Evolutionary conservation across 192 early-diverging fungal species (phyloP), one percentile per base, ranked within the genome.

Genomic region (Entomortierella parvispora): DNA sequence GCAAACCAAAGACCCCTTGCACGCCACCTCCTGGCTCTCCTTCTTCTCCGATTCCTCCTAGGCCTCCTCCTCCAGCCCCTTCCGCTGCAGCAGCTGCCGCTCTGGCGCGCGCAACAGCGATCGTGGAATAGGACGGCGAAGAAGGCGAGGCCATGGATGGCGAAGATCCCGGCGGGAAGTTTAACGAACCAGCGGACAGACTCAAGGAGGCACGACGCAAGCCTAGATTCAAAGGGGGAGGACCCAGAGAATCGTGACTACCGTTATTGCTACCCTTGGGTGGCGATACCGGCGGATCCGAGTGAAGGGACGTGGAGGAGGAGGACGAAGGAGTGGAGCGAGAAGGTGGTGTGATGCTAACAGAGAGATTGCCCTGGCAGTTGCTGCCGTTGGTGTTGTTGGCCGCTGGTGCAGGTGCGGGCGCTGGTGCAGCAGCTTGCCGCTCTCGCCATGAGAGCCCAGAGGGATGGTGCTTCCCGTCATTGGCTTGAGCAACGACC

Each of bases 91-190:
- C 58, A 4, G 59, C 62, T 14, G 54, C 62, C 18, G 72, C 72
- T 37, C 72, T 62, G 53, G 60, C 72, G 45, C 72, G 58, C 42
- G 72, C 72, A 17, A 77, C 65, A 28, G 72, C 72, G 61, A 77
- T 62, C n/a, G 72, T 77, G 9, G 72, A 77, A 45, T 77, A 77
- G 6, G 72, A 77, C 2, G 72, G 72, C 26, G 72, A 77, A 15
- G 72, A 77, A 1, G 72, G 72, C 23, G 72, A 77, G 25, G 65
- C 72, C 37, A 77, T 22, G 4, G 72, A 71, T 4, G 55, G 17
- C n/a, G 69, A 44, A 7, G 54, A 42, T 23, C 55, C 26, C 23
- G 61, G 46, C 23, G 56, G 62, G 23, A 71, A 58, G 48, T 50
- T 71, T 22, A 71, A 51, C 11, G 69, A 63, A 7, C 65, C 65